phyloP scores from a whole-genome alignment of 345 rosid species.

The Eucalyptus curtisii region DNA sequence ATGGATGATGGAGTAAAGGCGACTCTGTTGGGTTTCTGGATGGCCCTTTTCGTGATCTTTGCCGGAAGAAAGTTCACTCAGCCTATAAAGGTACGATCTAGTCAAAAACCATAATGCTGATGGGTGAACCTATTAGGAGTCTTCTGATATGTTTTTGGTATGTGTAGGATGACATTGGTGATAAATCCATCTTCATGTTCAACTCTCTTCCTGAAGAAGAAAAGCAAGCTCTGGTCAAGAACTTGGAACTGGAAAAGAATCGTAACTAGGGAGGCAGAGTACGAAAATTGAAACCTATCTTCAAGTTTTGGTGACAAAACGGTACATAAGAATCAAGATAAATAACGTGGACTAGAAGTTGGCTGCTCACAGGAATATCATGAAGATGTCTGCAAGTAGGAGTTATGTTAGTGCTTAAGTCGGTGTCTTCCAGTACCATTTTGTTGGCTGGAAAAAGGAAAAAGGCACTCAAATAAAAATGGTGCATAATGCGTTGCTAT shows the following conservation, averaged over 20 bases:
- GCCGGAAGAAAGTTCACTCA: conserved; percentile 94
- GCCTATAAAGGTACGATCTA: conserved; percentile 59
- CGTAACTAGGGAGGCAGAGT: background rate
- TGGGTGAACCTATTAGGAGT: background rate
- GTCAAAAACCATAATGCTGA: background rate
- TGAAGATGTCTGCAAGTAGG: background rate
- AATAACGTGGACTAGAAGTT: background rate
- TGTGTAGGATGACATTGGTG: conserved; percentile 89
- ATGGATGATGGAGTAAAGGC: conserved; percentile 69
- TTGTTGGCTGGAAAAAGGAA: background rate
- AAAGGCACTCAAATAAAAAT: background rate
- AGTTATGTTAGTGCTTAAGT: background rate
- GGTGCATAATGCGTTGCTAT: background rate
- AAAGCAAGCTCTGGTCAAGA: conserved; percentile 51
- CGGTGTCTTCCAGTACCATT: background rate
- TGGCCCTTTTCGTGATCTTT: conserved; percentile 68
- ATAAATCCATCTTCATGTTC: conserved; percentile 88
- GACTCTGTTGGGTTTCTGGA: conserved; percentile 69
- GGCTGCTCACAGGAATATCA: background rate
- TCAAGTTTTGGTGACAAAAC: background rate
- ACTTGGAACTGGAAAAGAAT: conserved; percentile 45
- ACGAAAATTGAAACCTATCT: background rate
- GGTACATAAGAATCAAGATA: background rate
- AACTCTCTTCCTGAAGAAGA: conserved; percentile 63
- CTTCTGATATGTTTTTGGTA: background rate